Evolutionary conservation across 2,329 filamentous ascomycete species (phyloP).

Genomic region (Arthrobotrys entomopaga): DNA sequence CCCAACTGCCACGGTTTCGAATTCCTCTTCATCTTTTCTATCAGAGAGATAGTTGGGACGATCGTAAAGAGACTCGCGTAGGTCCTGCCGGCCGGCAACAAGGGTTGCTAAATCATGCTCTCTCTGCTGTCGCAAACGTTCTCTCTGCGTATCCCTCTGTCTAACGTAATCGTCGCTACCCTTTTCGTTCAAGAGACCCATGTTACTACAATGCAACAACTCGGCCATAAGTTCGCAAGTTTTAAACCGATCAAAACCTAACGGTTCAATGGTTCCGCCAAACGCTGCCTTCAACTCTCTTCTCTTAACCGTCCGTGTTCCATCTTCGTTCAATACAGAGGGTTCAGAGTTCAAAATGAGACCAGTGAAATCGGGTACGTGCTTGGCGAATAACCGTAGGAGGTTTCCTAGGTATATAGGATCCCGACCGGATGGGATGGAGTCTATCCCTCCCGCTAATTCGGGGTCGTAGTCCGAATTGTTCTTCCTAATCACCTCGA

Average conservation of each 20-base stretch:
- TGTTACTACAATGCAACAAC: constrained; percentile 96
- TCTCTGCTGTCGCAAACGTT: constrained; percentile 80
- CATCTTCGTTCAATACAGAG: constrained; percentile 67
- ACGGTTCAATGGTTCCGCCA: constrained; percentile 86
- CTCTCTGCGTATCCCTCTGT: constrained; percentile 81
- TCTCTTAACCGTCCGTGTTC: constrained; percentile 73
- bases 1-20: constrained; percentile 81
- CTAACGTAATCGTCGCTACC: constrained; percentile 89
- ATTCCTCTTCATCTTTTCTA: constrained; percentile 79
- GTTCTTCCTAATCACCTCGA: constrained; percentile 98
- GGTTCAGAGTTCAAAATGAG: constrained; percentile 80
- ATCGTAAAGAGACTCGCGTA: constrained; percentile 35
- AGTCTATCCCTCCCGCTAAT: constrained; percentile 77
- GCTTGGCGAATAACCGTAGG: constrained; percentile 85
- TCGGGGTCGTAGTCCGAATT: constrained; percentile 99
- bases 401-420: constrained; percentile 95
- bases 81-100: constrained; percentile 49
- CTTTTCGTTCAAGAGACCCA: constrained; percentile 91
- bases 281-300: constrained; percentile 85
- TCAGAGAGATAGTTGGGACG: constrained; percentile 43
- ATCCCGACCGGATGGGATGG: constrained; percentile 83
- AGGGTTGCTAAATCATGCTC: constrained; percentile 62
- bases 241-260: constrained; percentile 98
- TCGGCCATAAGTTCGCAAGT: constrained; percentile 99
- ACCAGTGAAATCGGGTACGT: constrained; percentile 93